These are phyloP conservation scores for Venturia carpophila DNA, from an alignment of 2,329 filamentous ascomycete genomes.

Conservation along the genomic window DNA sequence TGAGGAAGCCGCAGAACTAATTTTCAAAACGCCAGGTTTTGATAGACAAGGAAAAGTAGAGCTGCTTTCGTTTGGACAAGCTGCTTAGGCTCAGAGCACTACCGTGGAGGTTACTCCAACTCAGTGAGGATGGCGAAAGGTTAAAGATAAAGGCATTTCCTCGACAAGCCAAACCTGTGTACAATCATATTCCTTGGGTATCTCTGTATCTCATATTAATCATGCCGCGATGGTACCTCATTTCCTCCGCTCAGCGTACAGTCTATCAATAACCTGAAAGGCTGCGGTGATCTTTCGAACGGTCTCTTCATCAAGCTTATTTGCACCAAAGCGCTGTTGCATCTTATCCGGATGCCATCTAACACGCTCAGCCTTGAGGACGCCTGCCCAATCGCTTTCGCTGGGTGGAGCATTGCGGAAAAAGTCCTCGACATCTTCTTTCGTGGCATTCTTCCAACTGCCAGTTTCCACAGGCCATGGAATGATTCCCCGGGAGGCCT, in stretches of 20 bases:
- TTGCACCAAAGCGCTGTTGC: slow-evolving; percentile 73
- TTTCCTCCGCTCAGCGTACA: slow-evolving; percentile 48
- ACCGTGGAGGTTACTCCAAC: no score
- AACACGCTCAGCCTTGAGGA: slow-evolving; percentile 76
- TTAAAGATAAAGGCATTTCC: neutral
- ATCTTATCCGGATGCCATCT: slow-evolving; percentile 98
- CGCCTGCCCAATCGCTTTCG: slow-evolving; percentile 35
- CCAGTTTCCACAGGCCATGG: slow-evolving; percentile 69
- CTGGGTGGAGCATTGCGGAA: slow-evolving; percentile 48
- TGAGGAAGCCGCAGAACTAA: no score
- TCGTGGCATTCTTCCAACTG: slow-evolving; percentile 47
- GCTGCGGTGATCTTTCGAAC: slow-evolving; percentile 79
- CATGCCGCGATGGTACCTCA: neutral
- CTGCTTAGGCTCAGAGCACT: no score
- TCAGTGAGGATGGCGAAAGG: no score
- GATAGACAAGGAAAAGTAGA: no score
- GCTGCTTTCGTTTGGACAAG: no score
- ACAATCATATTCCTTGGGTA: slow-evolving; percentile 1
- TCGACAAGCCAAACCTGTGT: neutral
- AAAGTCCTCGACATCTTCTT: slow-evolving; percentile 59
- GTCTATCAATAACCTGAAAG: slow-evolving; percentile 78
- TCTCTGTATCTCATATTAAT: slow-evolving; percentile 3
- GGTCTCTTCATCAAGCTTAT: slow-evolving; percentile 59
- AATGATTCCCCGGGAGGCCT: slow-evolving; percentile 34
- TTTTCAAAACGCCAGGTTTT: no score